A percentile compares a stretch with the other conserved stretches of the same genome.
These are phyloP conservation scores for Pseudogymnoascus sp. DNA, from an alignment of 2,329 filamentous ascomycete species.

Conservation along the genomic window DNA sequence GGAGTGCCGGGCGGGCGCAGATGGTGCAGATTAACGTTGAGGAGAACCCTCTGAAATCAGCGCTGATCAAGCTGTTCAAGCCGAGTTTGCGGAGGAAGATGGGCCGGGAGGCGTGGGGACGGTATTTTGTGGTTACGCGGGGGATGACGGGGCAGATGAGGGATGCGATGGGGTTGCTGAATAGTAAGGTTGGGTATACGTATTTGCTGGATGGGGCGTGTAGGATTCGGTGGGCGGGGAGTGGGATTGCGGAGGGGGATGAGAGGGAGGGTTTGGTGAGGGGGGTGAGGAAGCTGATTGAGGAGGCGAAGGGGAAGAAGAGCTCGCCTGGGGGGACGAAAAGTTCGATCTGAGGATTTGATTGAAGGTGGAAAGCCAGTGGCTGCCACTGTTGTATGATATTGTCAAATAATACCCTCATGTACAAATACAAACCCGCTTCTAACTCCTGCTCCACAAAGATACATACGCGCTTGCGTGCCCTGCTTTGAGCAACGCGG, in stretches of 20 bases:
- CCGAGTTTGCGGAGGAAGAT: constrained; percentile 44
- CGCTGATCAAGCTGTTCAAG: constrained; percentile 51
- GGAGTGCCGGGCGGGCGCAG: constrained; percentile 54
- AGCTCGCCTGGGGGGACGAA: constrained; percentile 13
- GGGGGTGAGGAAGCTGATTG: constrained; percentile 54
- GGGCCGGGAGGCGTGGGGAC: constrained; percentile 46
- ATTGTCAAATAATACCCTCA: constrained; percentile 6
- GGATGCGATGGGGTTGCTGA: constrained; percentile 64
- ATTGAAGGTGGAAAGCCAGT: neutral
- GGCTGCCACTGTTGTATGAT: constrained; percentile 4
- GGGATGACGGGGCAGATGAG: constrained; percentile 54
- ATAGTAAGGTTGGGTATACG: constrained; percentile 77
- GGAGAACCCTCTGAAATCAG: constrained; percentile 63
- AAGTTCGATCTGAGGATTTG: constrained; percentile 8
- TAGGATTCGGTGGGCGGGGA: constrained; percentile 90
- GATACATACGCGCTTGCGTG: neutral
- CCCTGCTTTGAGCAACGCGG: neutral
- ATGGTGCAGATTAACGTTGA: constrained; percentile 83
- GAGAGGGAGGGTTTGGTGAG: constrained; percentile 62
- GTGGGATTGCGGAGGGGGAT: constrained; percentile 56
- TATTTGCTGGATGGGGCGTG: constrained; percentile 85
- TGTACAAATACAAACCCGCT: constrained; percentile 6
- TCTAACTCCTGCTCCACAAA: neutral
- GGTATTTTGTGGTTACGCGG: constrained; percentile 54
- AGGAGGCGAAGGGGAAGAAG: constrained; percentile 40